Evolutionary conservation across 1,284 basidiomycete species (phyloP).

Genomic region (Inonotus obliquus): DNA sequence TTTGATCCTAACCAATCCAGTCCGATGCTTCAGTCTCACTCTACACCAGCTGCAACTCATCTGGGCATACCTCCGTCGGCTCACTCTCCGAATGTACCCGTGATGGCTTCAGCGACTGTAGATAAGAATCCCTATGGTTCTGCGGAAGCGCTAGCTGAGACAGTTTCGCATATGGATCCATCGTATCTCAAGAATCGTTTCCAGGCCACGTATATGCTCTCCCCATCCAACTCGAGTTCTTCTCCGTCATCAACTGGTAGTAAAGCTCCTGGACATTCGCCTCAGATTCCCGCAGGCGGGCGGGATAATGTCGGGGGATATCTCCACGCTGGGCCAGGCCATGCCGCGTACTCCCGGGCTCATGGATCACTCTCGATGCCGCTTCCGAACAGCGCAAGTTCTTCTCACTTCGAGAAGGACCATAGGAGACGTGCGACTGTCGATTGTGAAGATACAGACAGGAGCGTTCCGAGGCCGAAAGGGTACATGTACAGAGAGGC

Average conservation of each 20-base stretch:
- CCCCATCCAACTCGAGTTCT: conserved; percentile 7
- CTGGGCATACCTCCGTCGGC: neutral
- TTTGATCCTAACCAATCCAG: conserved; percentile 14
- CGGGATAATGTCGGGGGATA: neutral
- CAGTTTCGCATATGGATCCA: conserved; percentile 6
- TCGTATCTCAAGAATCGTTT: conserved; percentile 13
- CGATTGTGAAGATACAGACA: conserved; percentile 16
- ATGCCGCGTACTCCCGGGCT: neutral
- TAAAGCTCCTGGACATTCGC: neutral
- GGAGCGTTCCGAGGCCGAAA: conserved; percentile 15
- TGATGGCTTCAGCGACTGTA: neutral
- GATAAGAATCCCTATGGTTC: neutral
- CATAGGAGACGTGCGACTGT: conserved; percentile 17
- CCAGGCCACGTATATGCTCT: conserved; percentile 8
- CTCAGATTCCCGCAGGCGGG: neutral
- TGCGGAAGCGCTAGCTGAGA: neutral
- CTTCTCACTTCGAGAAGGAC: conserved; percentile 8
- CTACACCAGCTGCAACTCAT: neutral
- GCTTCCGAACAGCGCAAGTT: neutral
- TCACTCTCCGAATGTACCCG: neutral
- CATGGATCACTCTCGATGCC: neutral
- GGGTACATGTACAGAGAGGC: conserved; percentile 14
- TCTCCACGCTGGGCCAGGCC: neutral
- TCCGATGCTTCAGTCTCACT: neutral
- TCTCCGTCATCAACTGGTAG: conserved; percentile 10